Evolutionary conservation across 164 flowering plant genomes (phyloP), one percentile per base, ranked within the genome.

Genomic region (Macadamia integrifolia): DNA sequence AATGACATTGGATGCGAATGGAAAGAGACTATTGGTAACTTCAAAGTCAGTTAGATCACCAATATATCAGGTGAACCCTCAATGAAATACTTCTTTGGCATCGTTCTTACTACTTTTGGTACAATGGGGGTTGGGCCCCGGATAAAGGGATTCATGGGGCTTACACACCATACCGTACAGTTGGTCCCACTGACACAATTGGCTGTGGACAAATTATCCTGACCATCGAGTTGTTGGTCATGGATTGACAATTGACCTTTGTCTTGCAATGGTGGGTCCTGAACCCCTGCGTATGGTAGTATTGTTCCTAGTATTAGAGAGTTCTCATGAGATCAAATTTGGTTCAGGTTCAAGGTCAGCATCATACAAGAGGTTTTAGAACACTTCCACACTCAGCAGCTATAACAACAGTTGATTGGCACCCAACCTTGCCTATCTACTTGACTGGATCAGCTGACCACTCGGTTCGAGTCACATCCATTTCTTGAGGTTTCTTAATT

Each of bases 381-480:
- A 88, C 89, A 29, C 90, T 91, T 61, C 84, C 97, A 9, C 96
- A 89, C 49, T 78, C 74, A 73, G 92, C 88, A 57, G 82, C 89
- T 23, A 79, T 91, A 77, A 87, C 92, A 7, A 89, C 98, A 3
- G 96, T 93, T 7, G 97, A 91, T 68, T 91, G 98, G 98, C 98
- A 93, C 79, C 98, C 96, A 42, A 87, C 94, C 12, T 76, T 85
- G 65, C 94, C 98, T 31, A 78, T 89, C 69, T 89, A 80, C 78
- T 74, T 93, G 73, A 93, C 97, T 30, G 97, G 98, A n/a, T 93
- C 98, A 4, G 91, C 90, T 44, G 98, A 93, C 73, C 78, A 93
- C 75, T 91, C 93, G 0, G 87, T 91, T 56, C 84, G 91, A 63
- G 97, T 91, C 58, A 84, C 96, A 18, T 90, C 91, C 32, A 82